These are phyloP conservation scores for Mallotus repandus DNA, from an alignment of 441 rosid species.

Conservation along the genomic window DNA sequence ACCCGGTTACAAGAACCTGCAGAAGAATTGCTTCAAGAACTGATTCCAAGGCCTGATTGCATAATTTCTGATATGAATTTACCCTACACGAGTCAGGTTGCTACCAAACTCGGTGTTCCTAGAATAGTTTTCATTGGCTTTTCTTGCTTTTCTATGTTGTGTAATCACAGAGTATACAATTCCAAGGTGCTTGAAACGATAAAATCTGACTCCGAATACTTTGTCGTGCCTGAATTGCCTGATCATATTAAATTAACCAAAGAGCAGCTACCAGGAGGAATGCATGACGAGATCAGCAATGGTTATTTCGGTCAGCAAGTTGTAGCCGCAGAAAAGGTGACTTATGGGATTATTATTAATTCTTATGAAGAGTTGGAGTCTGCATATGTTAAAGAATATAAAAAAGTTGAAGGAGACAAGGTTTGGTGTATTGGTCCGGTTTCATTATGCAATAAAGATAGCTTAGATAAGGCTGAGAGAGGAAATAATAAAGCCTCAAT, in stretches of 20 bases:
- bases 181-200: no score
- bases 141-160: slow-evolving; percentile 24
- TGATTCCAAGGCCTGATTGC: slow-evolving; percentile 34
- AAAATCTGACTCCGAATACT: no score
- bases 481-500: slow-evolving; percentile 27
- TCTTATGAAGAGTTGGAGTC: slow-evolving; percentile 40
- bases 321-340: slow-evolving; percentile 12
- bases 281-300: no score
- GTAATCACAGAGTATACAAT: no score
- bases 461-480: slow-evolving; percentile 27
- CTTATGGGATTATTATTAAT: slow-evolving; percentile 35
- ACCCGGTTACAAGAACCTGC: slow-evolving; percentile 23
- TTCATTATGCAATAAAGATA: neutral
- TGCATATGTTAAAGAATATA: slow-evolving; percentile 24
- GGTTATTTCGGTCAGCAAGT: no score
- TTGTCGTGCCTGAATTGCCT: slow-evolving; percentile 29
- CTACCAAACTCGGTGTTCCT: slow-evolving; percentile 32
- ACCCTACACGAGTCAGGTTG: slow-evolving; percentile 26
- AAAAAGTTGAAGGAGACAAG: slow-evolving; percentile 14
- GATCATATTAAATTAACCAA: slow-evolving; percentile 14
- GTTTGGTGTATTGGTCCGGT: slow-evolving; percentile 24
- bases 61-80: slow-evolving; percentile 32
- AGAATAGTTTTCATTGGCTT: slow-evolving; percentile 35
- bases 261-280: slow-evolving; percentile 8
- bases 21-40: slow-evolving; percentile 24